These are phyloP conservation scores for Reticulascus tulasneorum DNA, from an alignment of 2,329 filamentous ascomycete genomes.

Conservation along the genomic window DNA sequence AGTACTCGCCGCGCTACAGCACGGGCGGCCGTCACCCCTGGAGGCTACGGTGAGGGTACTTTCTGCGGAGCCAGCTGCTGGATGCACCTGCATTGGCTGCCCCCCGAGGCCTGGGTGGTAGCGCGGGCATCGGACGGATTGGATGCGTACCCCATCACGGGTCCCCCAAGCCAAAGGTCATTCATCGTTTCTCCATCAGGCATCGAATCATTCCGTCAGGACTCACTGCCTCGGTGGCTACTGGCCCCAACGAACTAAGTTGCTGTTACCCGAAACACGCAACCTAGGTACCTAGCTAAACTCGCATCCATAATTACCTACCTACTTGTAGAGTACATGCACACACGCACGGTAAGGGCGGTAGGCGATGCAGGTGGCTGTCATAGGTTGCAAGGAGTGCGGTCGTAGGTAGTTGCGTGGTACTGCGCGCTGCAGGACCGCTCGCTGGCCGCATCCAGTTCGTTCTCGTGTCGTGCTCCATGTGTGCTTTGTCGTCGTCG, in stretches of 20 bases:
- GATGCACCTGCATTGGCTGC: conserved; percentile 17
- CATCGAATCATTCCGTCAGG: neutral
- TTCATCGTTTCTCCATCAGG: too few relatives aligned
- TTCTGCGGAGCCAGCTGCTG: conserved; percentile 5
- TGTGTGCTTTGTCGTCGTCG: too few relatives aligned
- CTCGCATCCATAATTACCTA: conserved; percentile 6
- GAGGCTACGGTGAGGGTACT: too few relatives aligned
- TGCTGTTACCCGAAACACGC: conserved; percentile 4
- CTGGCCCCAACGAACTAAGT: neutral
- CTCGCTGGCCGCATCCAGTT: conserved; percentile 7
- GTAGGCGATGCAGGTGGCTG: too few relatives aligned
- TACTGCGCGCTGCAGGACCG: conserved; percentile 3
- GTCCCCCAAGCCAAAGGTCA: conserved; percentile 7
- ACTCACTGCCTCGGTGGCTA: neutral
- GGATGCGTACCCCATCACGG: conserved; percentile 12
- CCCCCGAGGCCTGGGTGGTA: conserved; percentile 4
- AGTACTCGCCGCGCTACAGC: too few relatives aligned
- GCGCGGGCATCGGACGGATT: too few relatives aligned
- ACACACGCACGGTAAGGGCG: too few relatives aligned
- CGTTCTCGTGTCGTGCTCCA: conserved; percentile 1
- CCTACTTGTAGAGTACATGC: too few relatives aligned
- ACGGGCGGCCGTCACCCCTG: too few relatives aligned
- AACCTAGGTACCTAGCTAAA: conserved; percentile 7
- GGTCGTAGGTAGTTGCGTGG: too few relatives aligned
- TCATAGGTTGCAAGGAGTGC: too few relatives aligned